These are phyloP conservation scores for Candida montana DNA, from an alignment of 805 yeast species.

Conservation along the genomic window DNA sequence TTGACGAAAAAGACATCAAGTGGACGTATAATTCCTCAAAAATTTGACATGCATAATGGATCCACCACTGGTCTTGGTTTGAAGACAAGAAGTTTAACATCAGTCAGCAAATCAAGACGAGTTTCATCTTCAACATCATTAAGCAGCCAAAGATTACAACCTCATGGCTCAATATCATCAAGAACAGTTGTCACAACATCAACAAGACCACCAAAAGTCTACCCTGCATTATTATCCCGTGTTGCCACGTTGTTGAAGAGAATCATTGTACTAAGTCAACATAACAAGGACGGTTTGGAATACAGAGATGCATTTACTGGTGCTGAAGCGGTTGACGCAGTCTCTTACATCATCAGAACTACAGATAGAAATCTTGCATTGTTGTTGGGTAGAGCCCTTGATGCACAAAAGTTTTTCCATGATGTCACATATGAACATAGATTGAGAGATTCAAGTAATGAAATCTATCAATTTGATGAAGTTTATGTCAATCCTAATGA, in stretches of 20 bases:
- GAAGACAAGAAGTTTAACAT: conserved; percentile 43
- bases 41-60: conserved; percentile 31
- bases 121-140: conserved; percentile 22
- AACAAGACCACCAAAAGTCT: conserved; percentile 56
- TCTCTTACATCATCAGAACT: conserved; percentile 79
- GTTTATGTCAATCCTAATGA: conserved; percentile 36
- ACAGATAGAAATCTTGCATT: conserved; percentile 89
- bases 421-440: conserved; percentile 95
- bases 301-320: conserved; percentile 94
- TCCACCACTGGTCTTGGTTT: conserved; percentile 30
- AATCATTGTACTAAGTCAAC: conserved; percentile 62
- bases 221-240: conserved; percentile 83
- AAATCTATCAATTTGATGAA: conserved; percentile 79
- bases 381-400: conserved; percentile 82
- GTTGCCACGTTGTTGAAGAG: conserved; percentile 79
- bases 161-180: conserved; percentile 19
- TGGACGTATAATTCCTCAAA: conserved; percentile 43
- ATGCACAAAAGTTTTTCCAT: conserved; percentile 90
- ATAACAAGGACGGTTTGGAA: conserved; percentile 84
- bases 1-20: conserved; percentile 34
- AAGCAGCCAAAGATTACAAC: conserved; percentile 20
- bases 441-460: conserved; percentile 79
- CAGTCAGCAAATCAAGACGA: conserved; percentile 26
- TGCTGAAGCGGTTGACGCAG: conserved; percentile 86
- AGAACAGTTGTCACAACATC: conserved; percentile 45